Conservation (phyloP, 2,329 filamentous ascomycete species). For the Fusarium sp. region DNA sequence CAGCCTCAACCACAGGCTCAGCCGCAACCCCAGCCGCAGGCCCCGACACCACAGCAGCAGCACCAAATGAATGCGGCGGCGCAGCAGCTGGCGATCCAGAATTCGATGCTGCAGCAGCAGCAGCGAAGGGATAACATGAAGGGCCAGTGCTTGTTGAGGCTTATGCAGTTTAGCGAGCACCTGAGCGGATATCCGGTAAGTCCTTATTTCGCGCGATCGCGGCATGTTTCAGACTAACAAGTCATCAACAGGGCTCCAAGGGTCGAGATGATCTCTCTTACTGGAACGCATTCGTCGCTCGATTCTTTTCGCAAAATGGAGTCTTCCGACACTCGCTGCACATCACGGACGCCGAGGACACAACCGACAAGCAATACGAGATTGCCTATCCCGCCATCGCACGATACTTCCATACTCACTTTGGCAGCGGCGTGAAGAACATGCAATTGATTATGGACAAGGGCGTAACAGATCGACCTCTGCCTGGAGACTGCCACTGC, state of each 20-base stretch:
- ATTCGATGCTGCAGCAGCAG: slow-evolving; percentile 58
- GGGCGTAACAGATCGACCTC: slow-evolving; percentile 64
- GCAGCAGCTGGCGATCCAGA: slow-evolving; percentile 53
- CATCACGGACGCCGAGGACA: slow-evolving; percentile 66
- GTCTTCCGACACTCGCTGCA: slow-evolving; percentile 81
- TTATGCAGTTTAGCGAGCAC: slow-evolving; percentile 73
- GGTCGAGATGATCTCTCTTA: slow-evolving; percentile 76
- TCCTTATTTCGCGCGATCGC: background rate
- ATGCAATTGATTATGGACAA: slow-evolving; percentile 89
- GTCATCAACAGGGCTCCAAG: slow-evolving; percentile 61
- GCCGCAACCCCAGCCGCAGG: slow-evolving; percentile 50
- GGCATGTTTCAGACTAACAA: background rate
- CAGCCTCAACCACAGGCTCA: slow-evolving; percentile 50
- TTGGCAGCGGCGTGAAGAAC: slow-evolving; percentile 84
- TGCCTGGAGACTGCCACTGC: slow-evolving; percentile 74
- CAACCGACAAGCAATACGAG: slow-evolving; percentile 83
- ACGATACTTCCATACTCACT: slow-evolving; percentile 91
- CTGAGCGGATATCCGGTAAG: slow-evolving; percentile 68
- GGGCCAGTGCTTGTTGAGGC: slow-evolving; percentile 68
- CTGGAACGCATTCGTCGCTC: slow-evolving; percentile 83
- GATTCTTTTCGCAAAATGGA: slow-evolving; percentile 83
- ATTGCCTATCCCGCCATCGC: slow-evolving; percentile 85
- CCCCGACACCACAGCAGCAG: slow-evolving; percentile 43
- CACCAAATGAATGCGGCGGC: slow-evolving; percentile 49
- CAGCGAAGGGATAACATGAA: slow-evolving; percentile 63